Percentiles rank a stretch among this genome's conserved stretches.
Evolutionary conservation across 441 rosid genomes (phyloP).

Genomic region (Populus hybrid): DNA sequence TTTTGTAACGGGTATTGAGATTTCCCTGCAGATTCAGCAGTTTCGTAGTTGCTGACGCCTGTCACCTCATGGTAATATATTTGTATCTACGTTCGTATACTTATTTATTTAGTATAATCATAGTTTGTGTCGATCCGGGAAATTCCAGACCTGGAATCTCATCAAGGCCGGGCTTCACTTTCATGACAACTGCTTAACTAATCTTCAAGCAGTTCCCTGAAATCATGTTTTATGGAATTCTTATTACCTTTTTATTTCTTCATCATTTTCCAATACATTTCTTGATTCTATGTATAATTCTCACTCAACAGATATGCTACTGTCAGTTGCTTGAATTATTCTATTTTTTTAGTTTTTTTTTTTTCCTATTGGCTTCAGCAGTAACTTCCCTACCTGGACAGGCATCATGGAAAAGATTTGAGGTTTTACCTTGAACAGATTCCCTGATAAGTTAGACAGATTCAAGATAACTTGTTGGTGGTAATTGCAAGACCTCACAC

Average conservation of each 20-base stretch:
- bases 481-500: slow-evolving; percentile 24
- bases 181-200: background rate
- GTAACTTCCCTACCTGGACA: slow-evolving; percentile 20
- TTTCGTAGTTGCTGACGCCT: no score
- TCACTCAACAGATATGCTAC: background rate
- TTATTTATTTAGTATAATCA: no score
- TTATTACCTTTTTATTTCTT: no score
- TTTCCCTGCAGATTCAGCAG: no score
- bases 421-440: slow-evolving; percentile 43
- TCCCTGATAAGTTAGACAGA: slow-evolving; percentile 48
- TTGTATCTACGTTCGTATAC: no score
- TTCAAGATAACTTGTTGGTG: slow-evolving; percentile 43
- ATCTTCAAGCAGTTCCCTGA: background rate
- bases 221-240: background rate
- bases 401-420: slow-evolving; percentile 52
- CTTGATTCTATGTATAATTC: background rate
- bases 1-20: no score
- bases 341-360: background rate
- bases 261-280: no score
- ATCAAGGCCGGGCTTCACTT: background rate
- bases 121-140: no score
- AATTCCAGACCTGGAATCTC: no score
- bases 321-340: background rate
- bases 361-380: background rate
- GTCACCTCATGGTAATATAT: no score